phyloP scores from a whole-genome alignment of 768 basidiomycete species.

The Lepiota brunneoincarnata region DNA sequence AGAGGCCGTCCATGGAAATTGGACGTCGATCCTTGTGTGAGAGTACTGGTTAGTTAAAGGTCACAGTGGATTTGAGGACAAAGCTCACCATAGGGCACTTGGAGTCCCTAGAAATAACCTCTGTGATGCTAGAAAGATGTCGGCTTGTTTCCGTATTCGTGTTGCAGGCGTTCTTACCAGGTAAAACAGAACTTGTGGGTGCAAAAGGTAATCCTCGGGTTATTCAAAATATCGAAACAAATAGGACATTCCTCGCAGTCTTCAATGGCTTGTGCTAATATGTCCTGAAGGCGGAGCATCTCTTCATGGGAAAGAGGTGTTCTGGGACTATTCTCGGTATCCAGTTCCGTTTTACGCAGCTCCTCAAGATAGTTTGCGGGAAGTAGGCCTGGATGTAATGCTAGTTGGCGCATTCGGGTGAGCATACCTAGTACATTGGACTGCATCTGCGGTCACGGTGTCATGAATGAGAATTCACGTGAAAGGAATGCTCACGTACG shows the following conservation, averaged over 20 bases:
- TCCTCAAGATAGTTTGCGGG: constrained; percentile 71
- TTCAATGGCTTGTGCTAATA: constrained; percentile 67
- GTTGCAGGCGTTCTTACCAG: constrained; percentile 43
- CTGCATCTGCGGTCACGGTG: constrained; percentile 43
- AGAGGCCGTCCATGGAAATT: constrained; percentile 51
- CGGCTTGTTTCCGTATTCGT: neutral
- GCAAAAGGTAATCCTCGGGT: constrained; percentile 74
- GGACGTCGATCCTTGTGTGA: constrained; percentile 63
- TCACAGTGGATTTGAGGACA: neutral
- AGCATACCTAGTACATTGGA: constrained; percentile 77
- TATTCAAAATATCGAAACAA: constrained; percentile 57
- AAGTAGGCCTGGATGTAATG: constrained; percentile 73
- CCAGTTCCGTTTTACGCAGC: constrained; percentile 40
- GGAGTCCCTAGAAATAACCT: constrained; percentile 67
- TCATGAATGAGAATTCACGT: neutral
- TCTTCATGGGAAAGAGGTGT: constrained; percentile 48
- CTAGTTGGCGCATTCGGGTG: constrained; percentile 83
- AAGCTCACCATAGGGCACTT: constrained; percentile 75
- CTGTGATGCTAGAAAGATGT: constrained; percentile 50
- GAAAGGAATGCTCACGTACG: constrained; percentile 26
- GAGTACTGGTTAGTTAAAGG: constrained; percentile 4
- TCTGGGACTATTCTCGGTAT: constrained; percentile 24
- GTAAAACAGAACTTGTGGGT: constrained; percentile 68
- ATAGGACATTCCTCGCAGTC: constrained; percentile 84
- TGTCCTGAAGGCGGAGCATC: constrained; percentile 50